Evolutionary conservation across 257 asterid genomes (phyloP).

Genomic region (Solanum virginianum): DNA sequence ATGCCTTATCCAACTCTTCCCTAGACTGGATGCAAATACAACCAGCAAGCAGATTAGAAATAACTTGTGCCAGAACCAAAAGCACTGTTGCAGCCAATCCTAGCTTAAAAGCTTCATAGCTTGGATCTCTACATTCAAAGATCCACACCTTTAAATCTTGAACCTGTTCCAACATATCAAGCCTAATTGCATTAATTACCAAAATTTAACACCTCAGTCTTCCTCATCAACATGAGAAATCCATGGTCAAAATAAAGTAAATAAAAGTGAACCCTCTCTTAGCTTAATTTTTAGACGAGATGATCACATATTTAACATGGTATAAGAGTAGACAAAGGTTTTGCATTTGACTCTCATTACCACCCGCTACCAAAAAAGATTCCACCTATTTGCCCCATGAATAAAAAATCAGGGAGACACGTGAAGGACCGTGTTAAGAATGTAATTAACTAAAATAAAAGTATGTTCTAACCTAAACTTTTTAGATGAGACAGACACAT

Average conservation of each 20-base stretch:
- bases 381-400: background rate
- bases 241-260: background rate
- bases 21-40: constrained; percentile 60
- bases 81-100: constrained; percentile 63
- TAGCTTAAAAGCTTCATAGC: constrained; percentile 64
- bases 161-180: constrained; percentile 21
- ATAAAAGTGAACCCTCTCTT: background rate
- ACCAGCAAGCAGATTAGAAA: constrained; percentile 42
- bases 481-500: background rate
- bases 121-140: constrained; percentile 73
- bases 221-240: background rate
- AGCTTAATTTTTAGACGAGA: background rate
- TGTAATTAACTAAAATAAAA: background rate
- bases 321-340: background rate
- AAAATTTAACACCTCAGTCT: background rate
- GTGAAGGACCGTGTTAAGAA: background rate
- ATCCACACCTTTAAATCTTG: constrained; percentile 43
- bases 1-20: constrained; percentile 52
- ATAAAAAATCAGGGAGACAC: background rate
- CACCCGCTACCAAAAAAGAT: background rate
- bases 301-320: background rate
- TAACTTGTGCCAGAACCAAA: constrained; percentile 46
- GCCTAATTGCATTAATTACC: background rate
- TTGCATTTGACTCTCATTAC: background rate
- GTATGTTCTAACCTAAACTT: background rate